Base-by-base conservation (phyloP, 2,329 filamentous ascomycete species). In the Ustilaginoidea virens region DNA sequence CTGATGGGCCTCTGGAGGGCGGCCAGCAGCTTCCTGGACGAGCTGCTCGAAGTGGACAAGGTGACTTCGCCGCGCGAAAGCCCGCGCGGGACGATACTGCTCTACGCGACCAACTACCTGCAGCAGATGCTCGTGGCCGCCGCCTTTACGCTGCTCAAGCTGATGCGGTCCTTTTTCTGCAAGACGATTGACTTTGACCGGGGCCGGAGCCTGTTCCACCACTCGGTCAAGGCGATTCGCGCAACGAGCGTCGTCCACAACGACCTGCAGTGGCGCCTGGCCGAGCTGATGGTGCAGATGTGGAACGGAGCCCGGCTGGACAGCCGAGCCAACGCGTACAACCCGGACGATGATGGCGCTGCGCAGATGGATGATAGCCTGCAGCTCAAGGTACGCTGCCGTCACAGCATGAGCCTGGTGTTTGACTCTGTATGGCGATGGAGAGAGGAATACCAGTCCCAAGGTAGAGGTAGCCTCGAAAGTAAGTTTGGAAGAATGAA, bases 351-450 rank as follows among this genome's bases (percentile, higher is more conserved):
- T 35, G 50, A 58, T 23, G 48, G 55, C 2, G 56, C 64, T 12
- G 55, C 60, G 24, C 52, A 61, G 21, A 60, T 77, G 23, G 78
- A 85, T 41, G 75, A 81, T 40, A 78, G 67, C 35, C 56, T 87
- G 24, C 77, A 85, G 47, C 65, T 90, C 27, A 82, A 83, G 46
- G 78, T 87, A n/a, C 70, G 80, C 28, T 85, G 79, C 42, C 66
- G 80, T 15, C 81, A 83, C 61, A 86, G 80, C 51, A 82, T 87
- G 74, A 85, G 78, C 48, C 66, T 86, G 10, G 74, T 90, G 2
- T 87, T 81, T 44, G 80, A 90, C 52, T 81, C 77, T 9, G 80
- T 85, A 28, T 87, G 80, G 80, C 68, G 80, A 36, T 90, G 80
- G 80, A 69, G 81, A 40, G 77, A 82, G 47, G 79, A 86, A 47